A percentile compares a stretch with the other conserved stretches of the same genome.
Conservation (phyloP, 2,329 filamentous ascomycete genomes). For the Coniella vitis region DNA sequence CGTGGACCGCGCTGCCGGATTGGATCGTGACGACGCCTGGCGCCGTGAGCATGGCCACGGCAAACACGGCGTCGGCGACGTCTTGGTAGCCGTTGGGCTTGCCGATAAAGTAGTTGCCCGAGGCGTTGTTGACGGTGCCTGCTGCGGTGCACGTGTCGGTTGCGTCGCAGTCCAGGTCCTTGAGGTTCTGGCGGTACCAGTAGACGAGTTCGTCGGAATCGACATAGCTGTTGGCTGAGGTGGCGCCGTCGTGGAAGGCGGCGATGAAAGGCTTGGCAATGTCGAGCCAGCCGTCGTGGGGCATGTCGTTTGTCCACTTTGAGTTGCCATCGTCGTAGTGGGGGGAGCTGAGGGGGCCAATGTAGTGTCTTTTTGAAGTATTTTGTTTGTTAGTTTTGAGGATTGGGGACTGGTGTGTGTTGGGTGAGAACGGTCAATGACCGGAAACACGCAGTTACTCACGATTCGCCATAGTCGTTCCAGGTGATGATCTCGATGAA, state of each 20-base stretch:
- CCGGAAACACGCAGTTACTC: background rate
- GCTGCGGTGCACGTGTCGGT: slow-evolving; percentile 43
- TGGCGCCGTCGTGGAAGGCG: slow-evolving; percentile 42
- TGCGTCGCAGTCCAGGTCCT: slow-evolving; percentile 38
- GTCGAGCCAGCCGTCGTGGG: slow-evolving; percentile 46
- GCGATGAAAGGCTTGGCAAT: slow-evolving; percentile 47
- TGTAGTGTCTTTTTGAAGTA: slow-evolving; percentile 33
- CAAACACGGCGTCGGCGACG: slow-evolving; percentile 43
- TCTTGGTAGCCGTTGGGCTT: slow-evolving; percentile 43
- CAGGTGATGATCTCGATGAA: slow-evolving; percentile 42
- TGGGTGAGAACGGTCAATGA: background rate
- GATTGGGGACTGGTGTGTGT: background rate
- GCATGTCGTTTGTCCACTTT: slow-evolving; percentile 45
- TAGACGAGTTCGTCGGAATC: slow-evolving; percentile 43
- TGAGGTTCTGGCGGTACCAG: slow-evolving; percentile 48
- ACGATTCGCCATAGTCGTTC: slow-evolving; percentile 46
- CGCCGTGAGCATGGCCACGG: slow-evolving; percentile 42
- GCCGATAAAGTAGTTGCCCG: slow-evolving; percentile 46
- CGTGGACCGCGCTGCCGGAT: slow-evolving; percentile 35
- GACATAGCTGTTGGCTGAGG: slow-evolving; percentile 29
- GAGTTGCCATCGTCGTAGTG: slow-evolving; percentile 37
- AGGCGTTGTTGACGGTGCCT: slow-evolving; percentile 32
- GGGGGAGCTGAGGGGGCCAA: slow-evolving; percentile 39
- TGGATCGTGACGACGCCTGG: slow-evolving; percentile 37
- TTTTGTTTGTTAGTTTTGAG: background rate